Evolutionary conservation across 2,329 filamentous ascomycete species (phyloP), one percentile per base, ranked within the genome.

Genomic region (Aspergillus phoenicis): DNA sequence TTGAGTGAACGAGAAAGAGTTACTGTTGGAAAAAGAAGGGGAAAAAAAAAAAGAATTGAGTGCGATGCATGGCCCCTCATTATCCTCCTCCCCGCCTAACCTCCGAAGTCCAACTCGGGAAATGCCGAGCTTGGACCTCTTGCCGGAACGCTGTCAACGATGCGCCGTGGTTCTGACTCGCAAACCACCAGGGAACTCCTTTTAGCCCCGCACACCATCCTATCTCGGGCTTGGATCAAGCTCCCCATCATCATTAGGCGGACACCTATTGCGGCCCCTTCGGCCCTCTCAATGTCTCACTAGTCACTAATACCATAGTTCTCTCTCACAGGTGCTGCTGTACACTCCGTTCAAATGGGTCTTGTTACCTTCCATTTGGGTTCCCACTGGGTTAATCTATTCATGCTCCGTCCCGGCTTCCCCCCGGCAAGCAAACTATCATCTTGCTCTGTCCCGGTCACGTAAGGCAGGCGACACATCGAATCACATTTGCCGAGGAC

Each of bases 21-120:
- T 20, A 20, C 20, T 20, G 20, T 20, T 20, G 20, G 26, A 28
- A 28, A 30, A 30, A 30, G 11, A 11, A 30, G 1, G 11, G 11
- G 0, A 30, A 4, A 30, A 30, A 30, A 4, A 0, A 13, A 36
- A 36, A 36, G 3, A 36, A 36, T 20, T 20, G 20, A 20, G 20
- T 20, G 20, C 20, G 26, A 26, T 26, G 26, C 26, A 26, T 26
- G 26, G 26, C 26, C 26, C 26, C 26, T 26, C 26, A 1, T 26
- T 3, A 4, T 26, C 26, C 26, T 26, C 26, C 26, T 10, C 47
- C 47, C 47, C 47, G 15, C 47, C 47, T 33, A 28, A 33, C 48
- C 38, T 52, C 38, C 48, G 38, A 53, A 53, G 22, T 52, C 48
- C 48, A 52, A 52, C 57, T 58, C 57, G 57, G 57, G 57, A 58